Evolutionary conservation across 345 rosid genomes (phyloP).

Genomic region (Lepidium sativum): DNA sequence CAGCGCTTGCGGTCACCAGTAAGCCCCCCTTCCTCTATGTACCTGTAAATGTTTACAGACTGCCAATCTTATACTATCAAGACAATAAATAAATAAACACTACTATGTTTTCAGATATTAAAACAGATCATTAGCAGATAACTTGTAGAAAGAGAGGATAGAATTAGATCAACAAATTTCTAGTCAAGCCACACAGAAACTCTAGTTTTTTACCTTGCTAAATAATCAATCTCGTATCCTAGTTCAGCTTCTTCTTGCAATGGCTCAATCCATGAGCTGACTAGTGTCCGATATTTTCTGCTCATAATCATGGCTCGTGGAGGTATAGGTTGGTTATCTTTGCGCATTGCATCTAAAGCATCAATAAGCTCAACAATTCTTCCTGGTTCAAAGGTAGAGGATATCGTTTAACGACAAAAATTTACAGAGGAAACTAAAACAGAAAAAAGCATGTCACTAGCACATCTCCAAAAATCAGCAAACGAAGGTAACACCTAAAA

Average conservation of each 20-base stretch:
- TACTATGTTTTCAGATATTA: not conserved
- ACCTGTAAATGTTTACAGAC: constrained; percentile 40
- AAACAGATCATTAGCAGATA: not conserved
- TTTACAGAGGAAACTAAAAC: not conserved
- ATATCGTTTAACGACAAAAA: not conserved
- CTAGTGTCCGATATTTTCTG: constrained; percentile 86
- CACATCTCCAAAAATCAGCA: not conserved
- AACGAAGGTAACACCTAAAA: not conserved
- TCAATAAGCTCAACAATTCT: constrained; percentile 80
- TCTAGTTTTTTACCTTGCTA: constrained; percentile 55
- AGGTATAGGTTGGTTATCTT: constrained; percentile 78
- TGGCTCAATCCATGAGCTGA: constrained; percentile 99
- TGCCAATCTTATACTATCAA: constrained; percentile 1
- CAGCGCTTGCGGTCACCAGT: constrained; percentile 97
- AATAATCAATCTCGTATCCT: constrained; percentile 81
- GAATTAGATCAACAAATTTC: not conserved
- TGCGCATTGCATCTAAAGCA: constrained; percentile 83
- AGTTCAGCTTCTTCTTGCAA: constrained; percentile 95
- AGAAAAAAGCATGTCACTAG: not conserved
- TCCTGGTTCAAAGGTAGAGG: constrained; percentile 48
- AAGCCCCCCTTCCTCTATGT: constrained; percentile 85
- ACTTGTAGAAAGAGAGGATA: not conserved
- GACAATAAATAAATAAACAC: too few species aligned
- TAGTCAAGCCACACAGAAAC: not conserved
- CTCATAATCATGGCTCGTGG: constrained; percentile 89